Conservation (phyloP, 148 eudicot genomes). For the Rhododendron griersonianum region DNA sequence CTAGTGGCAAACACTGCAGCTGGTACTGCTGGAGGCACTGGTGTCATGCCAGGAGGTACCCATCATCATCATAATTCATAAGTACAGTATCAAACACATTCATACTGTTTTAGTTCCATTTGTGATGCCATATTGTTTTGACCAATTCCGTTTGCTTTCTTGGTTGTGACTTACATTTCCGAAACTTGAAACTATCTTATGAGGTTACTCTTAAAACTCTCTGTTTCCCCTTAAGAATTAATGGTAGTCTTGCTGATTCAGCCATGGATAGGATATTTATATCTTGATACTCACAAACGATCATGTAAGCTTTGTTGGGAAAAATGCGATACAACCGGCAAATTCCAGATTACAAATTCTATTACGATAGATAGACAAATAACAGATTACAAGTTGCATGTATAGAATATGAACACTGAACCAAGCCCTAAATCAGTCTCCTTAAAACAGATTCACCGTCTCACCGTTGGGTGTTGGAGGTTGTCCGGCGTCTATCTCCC, state of each 20-base stretch:
- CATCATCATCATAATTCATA: background rate
- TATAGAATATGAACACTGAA: too few species aligned
- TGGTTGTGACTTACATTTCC: background rate
- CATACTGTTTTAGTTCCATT: background rate
- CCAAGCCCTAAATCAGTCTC: too few species aligned
- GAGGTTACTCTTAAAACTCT: background rate
- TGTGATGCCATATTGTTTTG: background rate
- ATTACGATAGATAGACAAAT: too few species aligned
- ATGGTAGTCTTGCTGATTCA: background rate
- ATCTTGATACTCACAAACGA: background rate
- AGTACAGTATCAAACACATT: background rate
- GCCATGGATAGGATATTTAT: background rate
- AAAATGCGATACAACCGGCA: too few species aligned
- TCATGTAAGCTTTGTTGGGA: background rate
- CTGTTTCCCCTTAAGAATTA: background rate
- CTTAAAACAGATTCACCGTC: too few species aligned
- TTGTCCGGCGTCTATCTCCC: too few species aligned
- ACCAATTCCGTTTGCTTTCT: background rate
- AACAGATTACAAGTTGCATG: too few species aligned
- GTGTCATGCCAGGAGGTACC: conserved; percentile 60
- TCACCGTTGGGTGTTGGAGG: too few species aligned
- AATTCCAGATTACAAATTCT: too few species aligned
- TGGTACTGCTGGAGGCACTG: conserved; percentile 62
- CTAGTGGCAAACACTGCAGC: conserved; percentile 56
- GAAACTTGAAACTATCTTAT: background rate